Base-by-base conservation (phyloP, 2,329 filamentous ascomycete genomes). In the Fonsecaea erecta region DNA sequence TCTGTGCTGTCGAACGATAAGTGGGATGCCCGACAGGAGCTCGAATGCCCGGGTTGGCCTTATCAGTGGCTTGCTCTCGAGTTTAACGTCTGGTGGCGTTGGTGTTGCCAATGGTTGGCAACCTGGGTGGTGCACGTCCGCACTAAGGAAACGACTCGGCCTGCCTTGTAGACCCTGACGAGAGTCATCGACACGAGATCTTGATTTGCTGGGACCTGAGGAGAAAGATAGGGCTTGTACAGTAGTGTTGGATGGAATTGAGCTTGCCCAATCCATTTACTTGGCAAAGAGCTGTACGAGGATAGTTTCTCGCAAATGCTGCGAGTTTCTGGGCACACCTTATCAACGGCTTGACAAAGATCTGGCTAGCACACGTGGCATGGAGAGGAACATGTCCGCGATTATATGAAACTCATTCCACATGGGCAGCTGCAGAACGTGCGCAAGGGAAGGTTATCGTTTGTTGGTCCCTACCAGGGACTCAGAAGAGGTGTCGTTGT, bases 201-300 rank as follows among this genome's bases (percentile, higher is more conserved):
- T 43, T 60, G 18, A 60, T 60, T 60, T 46, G 57, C 30, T 52
- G 26, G 5, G 14, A 46, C 1, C 6, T 14, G 21, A 16, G 43
- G 32, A 52, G 57, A 60, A 32, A 54, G 59, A 61, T 53, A 61
- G 34, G 24, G 43, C 37, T 11, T 60, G 57, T 46, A 51, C 21
- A 24, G 52, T 54, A 51, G 37, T 37, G 54, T 32, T 51, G 35
- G n/a, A 28, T 21, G 8, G 34, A 12, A 40, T 56, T 37, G 21
- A 54, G 14, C 28, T 59, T 57, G 53, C 3, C 52, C 26, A 37
- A 30, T 21, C 37, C 28, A 34, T 32, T 40, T 52, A 12, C 40
- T 28, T 48, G 6, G 37, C 26, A 46, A 52, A n/a, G 26, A 30
- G 30, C 28, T 21, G 21, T 60, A 37, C 46, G 16, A 60, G 35